Evolutionary conservation across 371 early-diverging fungal genomes (phyloP).

Genomic region (Mucor racemosus): DNA sequence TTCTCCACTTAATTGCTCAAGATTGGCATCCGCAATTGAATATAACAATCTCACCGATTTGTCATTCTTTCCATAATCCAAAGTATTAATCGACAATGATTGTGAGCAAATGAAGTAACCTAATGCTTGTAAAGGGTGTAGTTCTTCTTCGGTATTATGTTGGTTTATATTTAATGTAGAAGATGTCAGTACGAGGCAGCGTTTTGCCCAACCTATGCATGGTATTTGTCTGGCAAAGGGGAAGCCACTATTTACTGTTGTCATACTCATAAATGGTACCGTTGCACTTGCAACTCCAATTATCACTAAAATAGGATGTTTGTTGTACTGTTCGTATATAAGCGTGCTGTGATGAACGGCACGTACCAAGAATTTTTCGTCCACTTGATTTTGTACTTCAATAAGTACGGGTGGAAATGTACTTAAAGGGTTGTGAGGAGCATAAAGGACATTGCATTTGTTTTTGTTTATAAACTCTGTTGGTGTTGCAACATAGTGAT

Average conservation of each 20-base stretch:
- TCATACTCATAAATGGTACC: conserved; percentile 12
- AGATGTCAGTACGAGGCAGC: conserved; percentile 10
- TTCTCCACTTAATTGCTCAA: conserved; percentile 24
- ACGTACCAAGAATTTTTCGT: conserved; percentile 15
- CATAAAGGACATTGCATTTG: conserved; percentile 19
- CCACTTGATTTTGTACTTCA: conserved; percentile 21
- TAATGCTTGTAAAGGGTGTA: conserved; percentile 20
- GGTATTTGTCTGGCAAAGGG: conserved; percentile 21
- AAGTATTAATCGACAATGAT: conserved; percentile 15
- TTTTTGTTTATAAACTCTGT: conserved; percentile 24
- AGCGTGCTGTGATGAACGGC: conserved; percentile 19
- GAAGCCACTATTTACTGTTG: conserved; percentile 11
- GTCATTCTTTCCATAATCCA: conserved; percentile 22
- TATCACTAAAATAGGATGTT: conserved; percentile 19
- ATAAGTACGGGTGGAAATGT: conserved; percentile 19
- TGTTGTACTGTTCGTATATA: conserved; percentile 20
- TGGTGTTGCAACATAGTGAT: conserved; percentile 15
- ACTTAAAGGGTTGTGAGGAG: conserved; percentile 20
- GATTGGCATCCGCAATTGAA: conserved; percentile 22
- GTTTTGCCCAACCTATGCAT: conserved; percentile 16
- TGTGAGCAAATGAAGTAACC: conserved; percentile 20
- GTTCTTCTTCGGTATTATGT: conserved; percentile 12
- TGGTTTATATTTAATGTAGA: conserved; percentile 14
- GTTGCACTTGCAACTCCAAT: conserved; percentile 17
- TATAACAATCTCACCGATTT: conserved; percentile 1